Evolutionary conservation across 164 flowering plant genomes (phyloP), one percentile per base, ranked within the genome.

Genomic region (Vitis labrusca): DNA sequence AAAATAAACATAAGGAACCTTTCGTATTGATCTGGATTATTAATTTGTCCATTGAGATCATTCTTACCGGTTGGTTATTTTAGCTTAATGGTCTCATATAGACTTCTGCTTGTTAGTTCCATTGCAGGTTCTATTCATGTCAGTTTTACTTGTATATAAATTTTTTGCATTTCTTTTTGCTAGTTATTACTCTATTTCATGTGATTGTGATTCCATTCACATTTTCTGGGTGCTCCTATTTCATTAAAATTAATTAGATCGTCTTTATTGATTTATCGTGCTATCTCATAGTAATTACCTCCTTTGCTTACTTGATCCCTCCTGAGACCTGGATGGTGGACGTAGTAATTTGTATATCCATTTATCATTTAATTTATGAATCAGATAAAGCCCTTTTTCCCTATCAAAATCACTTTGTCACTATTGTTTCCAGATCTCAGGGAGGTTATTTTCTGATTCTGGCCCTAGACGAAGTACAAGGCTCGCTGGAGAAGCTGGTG

Each of bases 391-490:
- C 44, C 5, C 5, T 37, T 63, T 9, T 49, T 16, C 27, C 15
- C 61, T 48, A 3, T 70, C 29, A 23, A 52, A 52, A 44, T 8
- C 55, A 17, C 49, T 56, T 49, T 1, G 14, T 50, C 9, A 29
- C 14, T 52, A 54, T 16, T 72, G 0, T 59, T 53, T 73, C 30
- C 78, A 89, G 99, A 89, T 96, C 68, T 91, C 99, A 16, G 98
- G 97, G 53, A 93, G 95, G 78, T 76, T 96, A 55, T 93, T 93
- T 81, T 81, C 91, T 79, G 99, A 93, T 86, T 93, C 98, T 69
- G 96, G 88, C 55, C 90, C 91, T 74, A 85, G 99, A 58, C 79
- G 98, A 77, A 93, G 97, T 84, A 78, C 88, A n/a, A 86, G 99
- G 60, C 90, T 96, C 68, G 81, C 92, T 73, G 90, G 85, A 50